Evolutionary conservation across 148 eudicot species (phyloP), one percentile per base, ranked within the genome.

Genomic region (Cornus kousa): DNA sequence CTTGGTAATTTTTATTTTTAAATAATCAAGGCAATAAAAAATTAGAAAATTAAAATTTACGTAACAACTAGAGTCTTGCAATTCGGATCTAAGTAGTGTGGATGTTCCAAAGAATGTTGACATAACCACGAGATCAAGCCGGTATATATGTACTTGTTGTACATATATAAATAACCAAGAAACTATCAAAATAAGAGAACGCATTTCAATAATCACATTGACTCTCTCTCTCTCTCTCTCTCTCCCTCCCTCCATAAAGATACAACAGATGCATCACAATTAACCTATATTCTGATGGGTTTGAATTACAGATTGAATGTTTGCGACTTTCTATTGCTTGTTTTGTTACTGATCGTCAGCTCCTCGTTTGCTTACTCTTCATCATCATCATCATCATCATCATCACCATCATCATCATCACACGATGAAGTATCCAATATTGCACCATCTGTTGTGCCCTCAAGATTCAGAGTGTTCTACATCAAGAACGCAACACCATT

Each of bases 61-160:
- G 19, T 62, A 62, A 62, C 66, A 62, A 20, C 66, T 5, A 46
- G 46, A 39, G 43, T 72, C 86, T 24, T 80, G 80, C 75, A 80
- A 72, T 73, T 50, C 83, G 86, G 86, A 84, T 84, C 86, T 77
- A 31, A 22, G 74, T 72, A 62, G 76, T n/a, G 20, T 67, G 73
- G 73, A 81, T 82, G 81, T 83, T 70, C 86, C 86, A 77, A 46
- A 66, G 80, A 80, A 80, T 80, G 86, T 80, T 80, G 83, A 83
- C 83, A 83, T 60, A 73, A 73, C 78, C 84, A 85, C 84, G 80
- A 81, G 83, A 66, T 74, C 17, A 31, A 74, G 23, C 37, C 2
- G 62, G 12, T n/a, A n/a, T 28, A 28, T 28, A 28, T 28, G 28
- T 28, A 28, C 28, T 28, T 28, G 28, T 28, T 28, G 28, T 28